Conservation (phyloP, 2,329 filamentous ascomycete genomes). For the Arachnomyces sp. region DNA sequence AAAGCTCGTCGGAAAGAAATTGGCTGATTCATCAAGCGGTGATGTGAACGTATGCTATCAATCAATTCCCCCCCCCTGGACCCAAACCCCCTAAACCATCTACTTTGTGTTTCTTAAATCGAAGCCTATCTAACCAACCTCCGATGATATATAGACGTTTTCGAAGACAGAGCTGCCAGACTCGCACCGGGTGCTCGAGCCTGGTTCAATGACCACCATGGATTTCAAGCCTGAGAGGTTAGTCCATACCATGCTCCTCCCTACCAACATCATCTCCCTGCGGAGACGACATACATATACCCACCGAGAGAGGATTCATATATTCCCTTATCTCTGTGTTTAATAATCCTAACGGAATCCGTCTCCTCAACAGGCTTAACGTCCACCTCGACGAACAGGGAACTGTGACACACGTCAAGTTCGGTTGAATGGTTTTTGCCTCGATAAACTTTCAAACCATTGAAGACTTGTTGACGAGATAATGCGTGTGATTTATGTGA, state of each 20-base stretch:
- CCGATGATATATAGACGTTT: conserved; percentile 28
- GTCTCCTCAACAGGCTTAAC: conserved; percentile 30
- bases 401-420: conserved; percentile 37
- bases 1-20: conserved; percentile 41
- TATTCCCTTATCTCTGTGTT: conserved; percentile 4
- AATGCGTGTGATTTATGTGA: too few species aligned
- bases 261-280: not conserved
- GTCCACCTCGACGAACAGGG: conserved; percentile 38
- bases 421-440: conserved; percentile 20
- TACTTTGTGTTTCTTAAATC: too few species aligned
- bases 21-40: conserved; percentile 28
- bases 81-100: conserved; percentile 2
- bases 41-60: conserved; percentile 29
- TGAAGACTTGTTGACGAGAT: too few species aligned
- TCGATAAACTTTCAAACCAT: too few species aligned
- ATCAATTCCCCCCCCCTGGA: not conserved
- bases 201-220: conserved; percentile 30
- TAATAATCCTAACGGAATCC: not conserved
- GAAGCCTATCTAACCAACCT: not conserved
- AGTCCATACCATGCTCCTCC: conserved; percentile 4
- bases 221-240: conserved; percentile 39
- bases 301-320: not conserved
- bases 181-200: conserved; percentile 36
- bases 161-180: conserved; percentile 40
- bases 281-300: too few species aligned